Evolutionary conservation across 116 monocot genomes (phyloP).

Genomic region (Dioscorea cayenensis): DNA sequence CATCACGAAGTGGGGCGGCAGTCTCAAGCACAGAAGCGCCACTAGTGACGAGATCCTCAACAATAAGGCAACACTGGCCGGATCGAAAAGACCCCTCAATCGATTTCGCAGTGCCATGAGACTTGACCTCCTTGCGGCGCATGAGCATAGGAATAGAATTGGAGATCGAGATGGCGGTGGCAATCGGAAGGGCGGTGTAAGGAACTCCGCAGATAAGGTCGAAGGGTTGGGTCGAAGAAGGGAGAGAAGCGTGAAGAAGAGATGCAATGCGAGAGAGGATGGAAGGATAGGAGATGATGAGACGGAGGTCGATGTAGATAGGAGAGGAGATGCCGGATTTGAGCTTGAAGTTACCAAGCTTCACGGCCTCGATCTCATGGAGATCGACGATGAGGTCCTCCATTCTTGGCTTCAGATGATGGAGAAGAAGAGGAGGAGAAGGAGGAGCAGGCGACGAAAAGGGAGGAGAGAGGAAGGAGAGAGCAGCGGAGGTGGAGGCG

Average conservation of each 20-base stretch:
- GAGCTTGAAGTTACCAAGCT: constrained; percentile 89
- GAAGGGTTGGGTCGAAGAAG: constrained; percentile 24
- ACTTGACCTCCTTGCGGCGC: constrained; percentile 90
- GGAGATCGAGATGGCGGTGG: constrained; percentile 65
- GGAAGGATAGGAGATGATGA: constrained; percentile 70
- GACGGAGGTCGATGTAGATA: constrained; percentile 96
- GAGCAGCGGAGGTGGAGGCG: no score
- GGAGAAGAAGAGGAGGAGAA: background rate
- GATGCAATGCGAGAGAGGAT: constrained; percentile 53
- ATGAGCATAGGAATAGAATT: constrained; percentile 81
- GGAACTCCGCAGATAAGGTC: constrained; percentile 80
- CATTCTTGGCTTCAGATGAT: constrained; percentile 8
- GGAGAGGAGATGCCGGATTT: constrained; percentile 94
- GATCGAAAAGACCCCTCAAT: constrained; percentile 62
- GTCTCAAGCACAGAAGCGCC: constrained; percentile 96
- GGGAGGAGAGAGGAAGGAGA: background rate
- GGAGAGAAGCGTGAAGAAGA: constrained; percentile 25
- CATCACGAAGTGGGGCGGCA: constrained; percentile 57
- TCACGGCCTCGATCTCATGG: constrained; percentile 74
- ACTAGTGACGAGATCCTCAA: constrained; percentile 94
- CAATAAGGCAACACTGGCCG: constrained; percentile 66
- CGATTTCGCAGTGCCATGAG: constrained; percentile 60
- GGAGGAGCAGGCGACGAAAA: background rate
- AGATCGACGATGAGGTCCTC: constrained; percentile 70
- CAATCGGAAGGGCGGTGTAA: constrained; percentile 93